Percentiles rank a stretch among this genome's conserved stretches.
phyloP scores from a whole-genome alignment of 2,329 filamentous ascomycete genomes.

The Dissoconium aciculare region DNA sequence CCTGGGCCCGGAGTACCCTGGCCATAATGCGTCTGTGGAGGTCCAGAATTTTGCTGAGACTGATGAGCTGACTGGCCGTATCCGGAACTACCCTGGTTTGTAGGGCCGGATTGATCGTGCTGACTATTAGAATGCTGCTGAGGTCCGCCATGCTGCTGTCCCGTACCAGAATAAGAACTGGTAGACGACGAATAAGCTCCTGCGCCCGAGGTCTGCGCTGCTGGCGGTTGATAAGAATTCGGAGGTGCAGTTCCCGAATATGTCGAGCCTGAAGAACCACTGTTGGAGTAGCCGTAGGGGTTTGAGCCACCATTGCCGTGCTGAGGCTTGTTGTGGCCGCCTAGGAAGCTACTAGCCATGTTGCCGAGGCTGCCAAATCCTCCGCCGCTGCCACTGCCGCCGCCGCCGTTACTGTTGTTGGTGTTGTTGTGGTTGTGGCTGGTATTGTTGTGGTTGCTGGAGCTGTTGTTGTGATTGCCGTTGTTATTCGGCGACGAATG shows the following conservation, averaged over 20 bases:
- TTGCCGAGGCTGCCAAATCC: slow-evolving; percentile 16
- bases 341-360: slow-evolving; percentile 19
- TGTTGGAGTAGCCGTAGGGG: slow-evolving; percentile 25
- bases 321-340: slow-evolving; percentile 21
- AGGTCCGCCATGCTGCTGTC: too few species aligned
- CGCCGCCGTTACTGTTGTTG: slow-evolving; percentile 5
- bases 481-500: not conserved
- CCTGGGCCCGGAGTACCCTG: slow-evolving; percentile 1
- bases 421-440: slow-evolving; percentile 3
- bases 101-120: too few species aligned
- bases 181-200: too few species aligned
- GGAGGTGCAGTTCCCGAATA: slow-evolving; percentile 26
- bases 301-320: slow-evolving; percentile 11
- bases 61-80: slow-evolving; percentile 4
- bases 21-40: slow-evolving; percentile 6
- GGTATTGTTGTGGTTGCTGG: slow-evolving; percentile 7
- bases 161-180: too few species aligned
- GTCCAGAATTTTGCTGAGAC: slow-evolving; percentile 5
- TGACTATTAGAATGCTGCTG: too few species aligned
- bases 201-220: too few species aligned
- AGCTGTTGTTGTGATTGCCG: slow-evolving; percentile 3
- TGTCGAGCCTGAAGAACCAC: slow-evolving; percentile 17
- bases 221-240: slow-evolving; percentile 21
- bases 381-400: slow-evolving; percentile 8
- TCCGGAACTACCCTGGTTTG: not conserved